Evolutionary conservation across 2,329 filamentous ascomycete species (phyloP).

Genomic region (Xylariaceae sp.): DNA sequence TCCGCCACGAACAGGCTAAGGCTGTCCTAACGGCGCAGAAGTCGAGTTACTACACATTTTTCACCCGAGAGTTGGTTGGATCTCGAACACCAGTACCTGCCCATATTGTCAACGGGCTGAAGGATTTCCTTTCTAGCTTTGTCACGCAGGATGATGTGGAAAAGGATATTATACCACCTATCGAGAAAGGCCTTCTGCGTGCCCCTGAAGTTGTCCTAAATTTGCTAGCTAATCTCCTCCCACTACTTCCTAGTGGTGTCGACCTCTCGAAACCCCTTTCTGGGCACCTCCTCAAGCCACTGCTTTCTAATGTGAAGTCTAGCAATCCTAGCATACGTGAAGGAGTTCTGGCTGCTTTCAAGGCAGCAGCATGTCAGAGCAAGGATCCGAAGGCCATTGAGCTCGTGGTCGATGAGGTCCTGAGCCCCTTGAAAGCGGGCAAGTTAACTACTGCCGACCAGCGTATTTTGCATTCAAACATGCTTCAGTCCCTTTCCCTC

Average conservation of each 20-base stretch:
- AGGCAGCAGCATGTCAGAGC: slow-evolving; percentile 52
- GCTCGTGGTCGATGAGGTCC: slow-evolving; percentile 72
- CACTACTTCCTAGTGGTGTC: slow-evolving; percentile 62
- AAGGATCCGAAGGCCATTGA: slow-evolving; percentile 54
- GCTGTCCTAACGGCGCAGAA: slow-evolving; percentile 62
- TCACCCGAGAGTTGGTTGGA: slow-evolving; percentile 77
- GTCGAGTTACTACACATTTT: slow-evolving; percentile 74
- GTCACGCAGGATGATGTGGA: slow-evolving; percentile 69
- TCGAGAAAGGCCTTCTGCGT: slow-evolving; percentile 86
- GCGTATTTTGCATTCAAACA: slow-evolving; percentile 75
- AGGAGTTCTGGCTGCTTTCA: slow-evolving; percentile 72
- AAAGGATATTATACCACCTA: slow-evolving; percentile 69
- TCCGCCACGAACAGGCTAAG: slow-evolving; percentile 63
- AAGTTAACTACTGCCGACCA: slow-evolving; percentile 86
- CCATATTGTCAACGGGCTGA: slow-evolving; percentile 69
- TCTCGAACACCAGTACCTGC: slow-evolving; percentile 67
- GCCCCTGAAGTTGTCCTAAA: slow-evolving; percentile 87
- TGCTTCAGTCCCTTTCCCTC: slow-evolving; percentile 63
- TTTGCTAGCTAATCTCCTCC: slow-evolving; percentile 69
- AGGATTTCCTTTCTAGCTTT: slow-evolving; percentile 80
- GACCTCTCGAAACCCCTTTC: slow-evolving; percentile 75
- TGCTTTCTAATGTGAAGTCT: slow-evolving; percentile 88
- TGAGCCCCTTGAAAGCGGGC: slow-evolving; percentile 73
- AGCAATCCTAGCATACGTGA: slow-evolving; percentile 74
- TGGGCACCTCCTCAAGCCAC: slow-evolving; percentile 73